Conservation (phyloP, 2,329 filamentous ascomycete species). For the Scytalidium lignicola region DNA sequence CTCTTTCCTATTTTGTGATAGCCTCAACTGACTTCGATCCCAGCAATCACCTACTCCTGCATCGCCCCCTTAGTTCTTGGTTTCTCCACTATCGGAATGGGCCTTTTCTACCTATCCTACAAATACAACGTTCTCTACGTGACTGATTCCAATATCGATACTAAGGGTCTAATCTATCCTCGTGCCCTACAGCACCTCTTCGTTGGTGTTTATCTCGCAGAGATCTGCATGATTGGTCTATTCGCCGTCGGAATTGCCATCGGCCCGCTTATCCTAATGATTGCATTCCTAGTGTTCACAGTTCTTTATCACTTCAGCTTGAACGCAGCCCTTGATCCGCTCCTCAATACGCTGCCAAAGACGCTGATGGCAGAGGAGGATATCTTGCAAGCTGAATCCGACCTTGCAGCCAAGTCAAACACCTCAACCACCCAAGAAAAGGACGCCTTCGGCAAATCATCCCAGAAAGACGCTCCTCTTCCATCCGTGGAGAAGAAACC, state of each 20-base stretch:
- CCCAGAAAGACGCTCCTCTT: conserved; percentile 14
- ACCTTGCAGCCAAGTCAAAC: too few species aligned
- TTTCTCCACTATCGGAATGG: conserved; percentile 75
- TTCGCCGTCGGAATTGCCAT: conserved; percentile 66
- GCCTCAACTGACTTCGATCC: conserved; percentile 10
- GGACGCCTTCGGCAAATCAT: conserved; percentile 20
- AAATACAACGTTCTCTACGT: conserved; percentile 90
- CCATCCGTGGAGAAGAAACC: conserved; percentile 40
- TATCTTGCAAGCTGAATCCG: conserved; percentile 7
- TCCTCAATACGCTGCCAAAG: conserved; percentile 74
- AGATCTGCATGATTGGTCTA: conserved; percentile 79
- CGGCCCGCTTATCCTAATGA: conserved; percentile 70
- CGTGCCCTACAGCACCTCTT: conserved; percentile 84
- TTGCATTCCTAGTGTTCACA: conserved; percentile 70
- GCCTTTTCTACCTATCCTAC: conserved; percentile 80
- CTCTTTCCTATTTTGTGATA: not conserved
- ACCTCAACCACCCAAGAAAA: conserved; percentile 23
- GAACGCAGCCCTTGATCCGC: conserved; percentile 66
- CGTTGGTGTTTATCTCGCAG: conserved; percentile 75
- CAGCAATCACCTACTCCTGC: conserved; percentile 77
- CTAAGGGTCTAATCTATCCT: conserved; percentile 81
- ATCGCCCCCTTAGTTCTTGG: conserved; percentile 82
- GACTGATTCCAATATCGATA: conserved; percentile 75
- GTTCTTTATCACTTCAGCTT: conserved; percentile 70
- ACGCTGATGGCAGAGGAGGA: conserved; percentile 56